Evolutionary conservation across 2,329 filamentous ascomycete genomes (phyloP).

Genomic region (Geosmithia morbida): DNA sequence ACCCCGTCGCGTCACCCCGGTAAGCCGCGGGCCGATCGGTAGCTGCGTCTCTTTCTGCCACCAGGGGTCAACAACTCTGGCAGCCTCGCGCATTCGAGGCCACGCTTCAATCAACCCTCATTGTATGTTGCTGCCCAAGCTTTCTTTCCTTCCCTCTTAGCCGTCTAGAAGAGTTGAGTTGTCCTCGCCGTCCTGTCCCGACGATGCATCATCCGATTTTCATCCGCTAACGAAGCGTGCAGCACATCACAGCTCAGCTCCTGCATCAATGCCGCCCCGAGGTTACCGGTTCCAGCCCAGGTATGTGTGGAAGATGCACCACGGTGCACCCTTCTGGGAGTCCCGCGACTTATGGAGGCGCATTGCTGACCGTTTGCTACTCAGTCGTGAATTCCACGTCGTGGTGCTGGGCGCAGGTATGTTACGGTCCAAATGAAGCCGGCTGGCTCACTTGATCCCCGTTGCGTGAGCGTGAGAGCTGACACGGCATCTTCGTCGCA

Average conservation of each 20-base stretch:
- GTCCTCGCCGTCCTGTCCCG: neutral
- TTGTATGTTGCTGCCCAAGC: neutral
- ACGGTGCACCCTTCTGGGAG: neutral
- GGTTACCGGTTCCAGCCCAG: conserved; percentile 7
- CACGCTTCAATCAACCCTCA: neutral
- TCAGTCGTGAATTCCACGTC: conserved; percentile 65
- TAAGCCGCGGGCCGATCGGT: neutral
- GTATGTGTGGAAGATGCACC: conserved; percentile 3
- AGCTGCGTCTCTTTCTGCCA: neutral
- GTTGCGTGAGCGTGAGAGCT: conserved; percentile 6
- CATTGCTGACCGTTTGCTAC: neutral
- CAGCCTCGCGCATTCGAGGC: neutral
- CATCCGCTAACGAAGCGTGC: neutral
- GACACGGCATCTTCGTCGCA: conserved; percentile 20
- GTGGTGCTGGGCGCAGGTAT: conserved; percentile 69
- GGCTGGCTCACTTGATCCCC: neutral
- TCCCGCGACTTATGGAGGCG: conserved; percentile 3
- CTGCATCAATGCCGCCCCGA: conserved; percentile 1
- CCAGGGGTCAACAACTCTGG: neutral
- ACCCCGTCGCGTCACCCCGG: neutral
- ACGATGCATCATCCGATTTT: neutral
- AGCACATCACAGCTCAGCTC: neutral
- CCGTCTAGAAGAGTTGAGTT: neutral
- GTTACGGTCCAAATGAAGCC: conserved; percentile 11
- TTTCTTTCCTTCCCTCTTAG: neutral